Evolutionary conservation across 2,329 filamentous ascomycete genomes (phyloP), one percentile per base, ranked within the genome.

Genomic region (Alternaria infectoria): DNA sequence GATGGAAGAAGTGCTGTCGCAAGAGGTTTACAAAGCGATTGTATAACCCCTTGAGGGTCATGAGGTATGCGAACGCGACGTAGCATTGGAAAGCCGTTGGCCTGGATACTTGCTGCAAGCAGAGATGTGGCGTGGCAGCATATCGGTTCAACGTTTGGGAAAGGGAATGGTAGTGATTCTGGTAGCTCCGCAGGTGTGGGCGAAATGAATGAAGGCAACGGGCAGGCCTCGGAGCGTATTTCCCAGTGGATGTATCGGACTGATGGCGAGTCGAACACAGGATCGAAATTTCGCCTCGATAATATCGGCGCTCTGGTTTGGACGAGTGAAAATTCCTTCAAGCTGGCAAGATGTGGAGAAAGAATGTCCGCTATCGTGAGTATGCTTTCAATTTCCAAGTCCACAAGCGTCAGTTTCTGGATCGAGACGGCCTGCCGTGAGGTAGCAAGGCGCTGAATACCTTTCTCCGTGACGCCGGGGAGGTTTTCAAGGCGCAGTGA

Each of bases 21-120:
- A 5, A 85, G 81, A 1, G 91, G 91, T 46, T 85, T 86, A 77
- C 91, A 94, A 1, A 93, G 83, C 2, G 83, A 80, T 78, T 94
- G 91, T 65, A 93, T 88, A 8, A 87, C 69, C 25, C 91, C 91
- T 6, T 91, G 86, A 2, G 90, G 86, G 67, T 94, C 91, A 61
- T 88, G 88, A 2, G 90, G 91, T 0, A 88, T 83, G 57, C 91
- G 87, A 17, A 93, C 79, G 2, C 75, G 81, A 10, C 81, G 82
- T 10, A 94, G 83, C 0, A 80, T 76, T 0, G 91, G 91, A 71
- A 94, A 92, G 0, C 88, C 88, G 5, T 81, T 81, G 2, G 86
- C 84, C 6, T 79, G 78, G 67, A 93, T 91, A 70, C 88, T 88
- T 61, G 83, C 83, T 1, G 90, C 88, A 8, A 93, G 83, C 50